phyloP scores from a whole-genome alignment of 148 eudicot species.

The Polygonum maritimum region DNA sequence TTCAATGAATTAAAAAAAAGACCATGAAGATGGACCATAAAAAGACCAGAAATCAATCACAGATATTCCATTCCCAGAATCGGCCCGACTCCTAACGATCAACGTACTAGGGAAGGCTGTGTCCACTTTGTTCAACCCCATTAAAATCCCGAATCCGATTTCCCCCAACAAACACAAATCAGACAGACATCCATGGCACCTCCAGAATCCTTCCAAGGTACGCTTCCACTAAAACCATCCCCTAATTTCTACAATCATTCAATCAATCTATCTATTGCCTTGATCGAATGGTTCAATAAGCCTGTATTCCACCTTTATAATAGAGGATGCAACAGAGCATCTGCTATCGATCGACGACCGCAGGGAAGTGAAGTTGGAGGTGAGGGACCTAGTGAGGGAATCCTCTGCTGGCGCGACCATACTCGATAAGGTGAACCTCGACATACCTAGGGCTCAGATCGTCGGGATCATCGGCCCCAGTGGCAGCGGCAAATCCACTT shows the following conservation, averaged over 20 bases:
- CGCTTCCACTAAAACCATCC: neutral
- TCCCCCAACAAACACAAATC: neutral
- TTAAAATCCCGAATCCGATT: neutral
- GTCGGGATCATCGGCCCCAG: constrained; percentile 12
- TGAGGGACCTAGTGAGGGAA: constrained; percentile 11
- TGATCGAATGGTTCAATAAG: neutral
- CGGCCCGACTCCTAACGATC: neutral
- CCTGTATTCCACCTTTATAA: neutral
- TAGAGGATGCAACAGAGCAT: neutral
- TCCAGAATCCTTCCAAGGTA: constrained; percentile 1
- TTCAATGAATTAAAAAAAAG: no score
- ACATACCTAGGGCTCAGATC: constrained; percentile 8
- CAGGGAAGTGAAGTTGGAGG: constrained; percentile 1
- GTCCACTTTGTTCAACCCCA: neutral
- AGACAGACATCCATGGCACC: constrained; percentile 4
- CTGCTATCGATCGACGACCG: constrained; percentile 1
- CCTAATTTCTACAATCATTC: neutral
- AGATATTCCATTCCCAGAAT: neutral
- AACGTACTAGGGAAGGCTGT: neutral
- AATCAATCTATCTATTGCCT: neutral
- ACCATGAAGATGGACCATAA: no score
- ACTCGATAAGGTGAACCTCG: constrained; percentile 10
- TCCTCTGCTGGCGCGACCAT: neutral
- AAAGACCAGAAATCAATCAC: no score
- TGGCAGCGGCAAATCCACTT: constrained; percentile 8